Conservation (phyloP, 1,284 basidiomycete species). For the Ganoderma boninense region DNA sequence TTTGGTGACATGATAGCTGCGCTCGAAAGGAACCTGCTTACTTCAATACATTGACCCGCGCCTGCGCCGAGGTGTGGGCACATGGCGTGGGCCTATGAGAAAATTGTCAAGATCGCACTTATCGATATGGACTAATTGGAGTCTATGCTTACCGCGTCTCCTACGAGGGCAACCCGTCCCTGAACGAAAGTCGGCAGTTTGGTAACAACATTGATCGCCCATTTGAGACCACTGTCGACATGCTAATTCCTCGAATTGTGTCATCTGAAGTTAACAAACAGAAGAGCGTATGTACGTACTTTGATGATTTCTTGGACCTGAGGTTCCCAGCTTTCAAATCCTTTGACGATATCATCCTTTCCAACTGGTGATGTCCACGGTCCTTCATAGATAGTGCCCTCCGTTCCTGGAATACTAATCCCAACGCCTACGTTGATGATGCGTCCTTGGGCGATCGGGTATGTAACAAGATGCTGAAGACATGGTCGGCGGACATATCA, state of each 20-base stretch:
- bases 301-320: slow-evolving; percentile 35
- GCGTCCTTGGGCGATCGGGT: slow-evolving; percentile 23
- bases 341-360: slow-evolving; percentile 32
- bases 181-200: slow-evolving; percentile 35
- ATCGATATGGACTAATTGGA: background rate
- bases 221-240: slow-evolving; percentile 25
- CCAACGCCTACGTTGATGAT: slow-evolving; percentile 37
- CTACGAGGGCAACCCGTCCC: slow-evolving; percentile 37
- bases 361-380: slow-evolving; percentile 35
- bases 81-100: slow-evolving; percentile 27
- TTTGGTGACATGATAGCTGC: background rate
- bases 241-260: background rate
- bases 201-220: slow-evolving; percentile 37
- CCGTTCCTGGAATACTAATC: slow-evolving; percentile 29
- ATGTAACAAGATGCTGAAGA: slow-evolving; percentile 24
- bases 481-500: background rate
- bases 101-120: background rate
- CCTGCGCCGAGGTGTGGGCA: slow-evolving; percentile 48
- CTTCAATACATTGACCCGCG: slow-evolving; percentile 49
- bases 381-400: slow-evolving; percentile 36
- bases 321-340: slow-evolving; percentile 39
- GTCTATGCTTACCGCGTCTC: slow-evolving; percentile 30
- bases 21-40: slow-evolving; percentile 6
- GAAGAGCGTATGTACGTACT: background rate
- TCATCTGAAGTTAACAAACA: background rate